Evolutionary conservation across 331 rosid genomes (phyloP), one percentile per base, ranked within the genome.

Genomic region (Quercus phellos): DNA sequence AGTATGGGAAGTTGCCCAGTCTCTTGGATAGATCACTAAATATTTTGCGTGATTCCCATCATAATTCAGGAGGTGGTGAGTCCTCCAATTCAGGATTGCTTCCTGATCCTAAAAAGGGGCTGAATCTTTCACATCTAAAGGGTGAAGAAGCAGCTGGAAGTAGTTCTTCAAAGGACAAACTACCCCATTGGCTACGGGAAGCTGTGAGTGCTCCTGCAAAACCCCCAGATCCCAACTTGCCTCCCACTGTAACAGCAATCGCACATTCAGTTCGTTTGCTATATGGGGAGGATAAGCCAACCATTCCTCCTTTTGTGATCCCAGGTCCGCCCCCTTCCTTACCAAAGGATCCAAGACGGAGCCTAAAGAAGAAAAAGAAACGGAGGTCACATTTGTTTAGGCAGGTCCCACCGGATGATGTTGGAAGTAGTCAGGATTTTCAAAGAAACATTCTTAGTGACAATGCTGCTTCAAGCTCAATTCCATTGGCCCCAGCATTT

Each of bases 171-270:
- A 93, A 85, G 88, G 94, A 87, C 87, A 95, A 85, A 83, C 91
- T 95, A 79, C 99, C 99, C 51, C 99, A 95, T 79, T 95, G 99
- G 99, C 89, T 95, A 76, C 90, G 98, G 19, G 89, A 95, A 85
- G 99, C 96, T 22, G 99, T 95, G 69, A 82, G 80, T 68, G 83
- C 88, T 74, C 93, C 99, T 38, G 83, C 86, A 59, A 95, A 90
- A 83, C 88, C 79, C 22, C 88, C 93, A 70, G 96, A 85, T 59
- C 89, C 92, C 68, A 87, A 93, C 77, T 91, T 95, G 56, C 98
- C 99, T 22, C 98, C 99, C 11, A 85, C 92, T 29, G 96, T 95
- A 22, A 88, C 94, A 5, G 99, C 99, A 74, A 89, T 95, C 72
- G 99, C 96, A 67, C 92, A 88, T 43, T 95, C 99, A 38, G 97